phyloP scores from a whole-genome alignment of 2,329 filamentous ascomycete genomes.

The Triangularia setosa region DNA sequence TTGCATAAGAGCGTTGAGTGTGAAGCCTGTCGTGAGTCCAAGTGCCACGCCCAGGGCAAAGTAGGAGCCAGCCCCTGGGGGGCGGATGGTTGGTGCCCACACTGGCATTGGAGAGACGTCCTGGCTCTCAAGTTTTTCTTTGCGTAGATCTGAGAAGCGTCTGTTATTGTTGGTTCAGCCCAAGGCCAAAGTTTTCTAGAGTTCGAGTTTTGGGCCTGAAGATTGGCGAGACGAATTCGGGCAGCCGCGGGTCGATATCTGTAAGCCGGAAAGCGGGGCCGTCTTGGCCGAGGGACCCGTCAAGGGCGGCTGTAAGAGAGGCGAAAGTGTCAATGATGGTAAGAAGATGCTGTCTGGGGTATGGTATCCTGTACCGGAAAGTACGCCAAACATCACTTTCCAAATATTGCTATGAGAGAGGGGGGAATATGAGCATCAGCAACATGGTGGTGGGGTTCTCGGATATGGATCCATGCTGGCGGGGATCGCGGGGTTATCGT shows the following conservation, averaged over 20 bases:
- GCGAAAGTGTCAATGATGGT: neutral
- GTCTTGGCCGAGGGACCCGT: slow-evolving; percentile 8
- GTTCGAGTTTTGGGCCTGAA: neutral
- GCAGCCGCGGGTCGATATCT: slow-evolving; percentile 1
- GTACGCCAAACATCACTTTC: neutral
- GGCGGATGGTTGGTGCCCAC: slow-evolving; percentile 11
- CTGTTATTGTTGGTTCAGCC: neutral
- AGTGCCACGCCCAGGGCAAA: slow-evolving; percentile 18
- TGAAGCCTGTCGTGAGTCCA: slow-evolving; percentile 14
- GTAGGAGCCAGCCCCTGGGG: slow-evolving; percentile 12
- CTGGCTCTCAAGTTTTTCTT: neutral
- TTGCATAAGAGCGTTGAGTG: slow-evolving; percentile 1
- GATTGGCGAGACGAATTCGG: neutral
- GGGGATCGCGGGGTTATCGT: neutral
- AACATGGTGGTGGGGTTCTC: neutral
- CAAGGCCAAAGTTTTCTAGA: neutral
- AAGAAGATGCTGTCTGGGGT: neutral
- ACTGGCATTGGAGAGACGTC: slow-evolving; percentile 12
- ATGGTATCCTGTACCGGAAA: neutral
- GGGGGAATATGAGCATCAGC: neutral
- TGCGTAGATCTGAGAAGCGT: neutral
- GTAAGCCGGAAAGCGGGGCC: slow-evolving; percentile 7
- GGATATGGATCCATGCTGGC: neutral
- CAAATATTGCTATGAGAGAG: neutral
- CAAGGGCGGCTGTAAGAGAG: neutral